Conservation (phyloP, 106 monocot genomes). For the Amphibolis antarctica region DNA sequence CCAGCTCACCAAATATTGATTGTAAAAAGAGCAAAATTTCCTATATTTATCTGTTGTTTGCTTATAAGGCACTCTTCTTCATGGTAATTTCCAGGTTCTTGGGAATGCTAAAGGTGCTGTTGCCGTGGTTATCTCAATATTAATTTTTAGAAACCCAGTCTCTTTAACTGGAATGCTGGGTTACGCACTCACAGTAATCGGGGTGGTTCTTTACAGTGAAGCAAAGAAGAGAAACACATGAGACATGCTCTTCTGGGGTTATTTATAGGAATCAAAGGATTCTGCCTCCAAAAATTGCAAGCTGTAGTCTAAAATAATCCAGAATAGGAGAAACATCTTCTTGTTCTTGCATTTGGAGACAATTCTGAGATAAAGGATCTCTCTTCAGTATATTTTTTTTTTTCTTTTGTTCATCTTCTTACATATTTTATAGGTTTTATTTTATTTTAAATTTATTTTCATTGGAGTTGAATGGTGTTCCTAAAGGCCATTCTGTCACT, state of each 20-base stretch:
- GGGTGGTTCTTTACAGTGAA: slow-evolving; percentile 66
- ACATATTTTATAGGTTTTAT: not conserved
- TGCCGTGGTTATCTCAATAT: slow-evolving; percentile 62
- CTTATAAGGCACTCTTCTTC: not conserved
- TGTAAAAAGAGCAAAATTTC: too few species aligned
- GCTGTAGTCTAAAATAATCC: too few species aligned
- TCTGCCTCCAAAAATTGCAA: too few species aligned
- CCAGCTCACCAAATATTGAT: too few species aligned
- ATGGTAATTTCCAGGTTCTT: slow-evolving; percentile 38
- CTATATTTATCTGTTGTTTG: too few species aligned
- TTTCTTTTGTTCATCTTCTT: not conserved
- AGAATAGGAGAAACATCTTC: not conserved
- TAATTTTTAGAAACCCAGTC: slow-evolving; percentile 69
- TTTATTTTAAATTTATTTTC: not conserved
- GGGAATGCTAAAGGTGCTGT: slow-evolving; percentile 86
- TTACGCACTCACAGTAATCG: slow-evolving; percentile 53
- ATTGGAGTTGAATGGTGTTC: too few species aligned
- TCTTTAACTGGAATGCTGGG: slow-evolving; percentile 69
- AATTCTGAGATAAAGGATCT: not conserved
- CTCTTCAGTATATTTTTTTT: not conserved
- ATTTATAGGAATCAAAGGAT: too few species aligned
- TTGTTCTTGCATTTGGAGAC: not conserved
- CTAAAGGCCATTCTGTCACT: too few species aligned
- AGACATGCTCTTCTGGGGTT: not conserved
- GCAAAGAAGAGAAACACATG: slow-evolving; percentile 64